Evolutionary conservation across 805 yeast species (phyloP).

Genomic region (Barnettozyma vustinii): DNA sequence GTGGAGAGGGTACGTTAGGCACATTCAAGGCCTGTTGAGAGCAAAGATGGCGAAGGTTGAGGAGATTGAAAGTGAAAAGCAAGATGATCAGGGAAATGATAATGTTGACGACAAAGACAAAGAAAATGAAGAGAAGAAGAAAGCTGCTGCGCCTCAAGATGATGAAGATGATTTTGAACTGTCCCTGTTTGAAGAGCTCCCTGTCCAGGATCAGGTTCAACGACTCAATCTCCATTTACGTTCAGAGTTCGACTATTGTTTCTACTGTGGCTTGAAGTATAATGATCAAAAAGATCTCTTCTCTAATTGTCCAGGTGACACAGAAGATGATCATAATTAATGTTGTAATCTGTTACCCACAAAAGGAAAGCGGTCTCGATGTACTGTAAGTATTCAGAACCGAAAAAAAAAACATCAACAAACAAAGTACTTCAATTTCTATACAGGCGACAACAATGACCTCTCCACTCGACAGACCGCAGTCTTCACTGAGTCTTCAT

Average conservation of each 20-base stretch:
- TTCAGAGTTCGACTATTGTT: constrained; percentile 38
- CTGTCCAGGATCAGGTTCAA: constrained; percentile 26
- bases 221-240: constrained; percentile 36
- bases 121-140: background rate
- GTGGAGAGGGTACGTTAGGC: constrained; percentile 35
- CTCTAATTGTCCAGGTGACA: constrained; percentile 44
- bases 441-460: background rate
- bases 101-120: constrained; percentile 8
- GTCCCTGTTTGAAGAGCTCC: constrained; percentile 24
- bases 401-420: background rate
- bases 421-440: background rate
- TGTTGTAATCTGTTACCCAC: background rate
- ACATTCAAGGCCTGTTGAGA: constrained; percentile 11
- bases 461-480: constrained; percentile 10
- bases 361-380: too few relatives aligned
- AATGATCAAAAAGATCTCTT: constrained; percentile 33
- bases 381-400: background rate
- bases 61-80: constrained; percentile 6
- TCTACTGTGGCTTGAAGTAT: constrained; percentile 43
- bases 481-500: constrained; percentile 14
- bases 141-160: background rate
- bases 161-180: constrained; percentile 28
- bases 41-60: constrained; percentile 9
- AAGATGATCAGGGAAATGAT: constrained; percentile 6
- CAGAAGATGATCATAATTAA: constrained; percentile 38